Percentiles rank a stretch among this genome's conserved stretches.
Conservation (phyloP, 1,284 basidiomycete species). For the Coniophora puteana region DNA sequence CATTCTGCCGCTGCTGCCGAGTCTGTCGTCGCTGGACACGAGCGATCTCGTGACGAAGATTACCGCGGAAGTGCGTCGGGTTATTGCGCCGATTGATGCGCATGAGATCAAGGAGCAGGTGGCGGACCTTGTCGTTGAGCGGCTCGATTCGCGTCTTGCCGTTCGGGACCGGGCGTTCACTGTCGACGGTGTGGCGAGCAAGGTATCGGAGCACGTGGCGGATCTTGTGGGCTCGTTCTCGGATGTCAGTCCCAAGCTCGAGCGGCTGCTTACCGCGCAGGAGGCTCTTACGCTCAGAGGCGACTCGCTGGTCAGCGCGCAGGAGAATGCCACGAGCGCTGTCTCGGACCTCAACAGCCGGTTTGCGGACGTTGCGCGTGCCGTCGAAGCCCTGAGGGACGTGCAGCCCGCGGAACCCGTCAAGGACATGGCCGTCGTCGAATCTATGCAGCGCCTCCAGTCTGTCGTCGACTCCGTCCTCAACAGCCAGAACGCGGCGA, state of each 20-base stretch:
- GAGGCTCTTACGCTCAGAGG: constrained; percentile 36
- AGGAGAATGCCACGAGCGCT: constrained; percentile 32
- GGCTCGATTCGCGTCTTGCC: constrained; percentile 73
- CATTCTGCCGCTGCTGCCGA: constrained; percentile 63
- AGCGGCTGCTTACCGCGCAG: constrained; percentile 41
- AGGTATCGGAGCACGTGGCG: constrained; percentile 51
- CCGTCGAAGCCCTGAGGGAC: constrained; percentile 33
- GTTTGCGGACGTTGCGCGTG: constrained; percentile 37
- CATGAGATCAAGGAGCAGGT: constrained; percentile 84
- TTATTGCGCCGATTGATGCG: constrained; percentile 71
- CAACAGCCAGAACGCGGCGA: constrained; percentile 38
- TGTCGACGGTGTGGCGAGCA: constrained; percentile 53
- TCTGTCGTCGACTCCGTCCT: constrained; percentile 39
- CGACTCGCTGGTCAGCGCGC: constrained; percentile 28
- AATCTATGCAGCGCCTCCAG: constrained; percentile 38
- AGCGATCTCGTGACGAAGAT: constrained; percentile 54
- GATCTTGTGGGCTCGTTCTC: constrained; percentile 46
- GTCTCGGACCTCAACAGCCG: constrained; percentile 41
- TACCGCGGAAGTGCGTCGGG: constrained; percentile 61
- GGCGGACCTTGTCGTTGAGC: constrained; percentile 78
- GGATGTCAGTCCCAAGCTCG: constrained; percentile 32
- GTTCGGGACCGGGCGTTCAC: constrained; percentile 70
- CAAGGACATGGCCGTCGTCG: constrained; percentile 13
- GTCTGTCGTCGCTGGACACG: constrained; percentile 45
- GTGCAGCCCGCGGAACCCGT: constrained; percentile 25